A percentile compares a stretch with the other conserved stretches of the same genome.
Conservation (phyloP, 2,329 filamentous ascomycete species). For the Diaporthe caulivora region DNA sequence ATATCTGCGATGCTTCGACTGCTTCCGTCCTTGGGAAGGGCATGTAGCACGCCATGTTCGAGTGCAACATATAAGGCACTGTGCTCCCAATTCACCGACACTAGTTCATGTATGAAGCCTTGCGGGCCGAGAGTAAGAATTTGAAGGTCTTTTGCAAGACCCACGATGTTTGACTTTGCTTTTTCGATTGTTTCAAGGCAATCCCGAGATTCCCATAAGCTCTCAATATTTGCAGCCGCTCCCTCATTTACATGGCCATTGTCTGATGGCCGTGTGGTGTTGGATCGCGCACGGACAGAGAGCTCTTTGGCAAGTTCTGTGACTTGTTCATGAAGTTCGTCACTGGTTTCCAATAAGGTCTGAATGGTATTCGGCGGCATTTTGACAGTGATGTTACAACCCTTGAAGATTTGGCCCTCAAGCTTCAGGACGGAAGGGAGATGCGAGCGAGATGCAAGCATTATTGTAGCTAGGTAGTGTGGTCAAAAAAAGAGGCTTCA, state of each 20-base stretch:
- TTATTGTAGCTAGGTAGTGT: too few relatives aligned
- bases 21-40: background rate
- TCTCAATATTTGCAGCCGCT: background rate
- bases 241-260: background rate
- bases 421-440: too few relatives aligned
- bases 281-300: background rate
- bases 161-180: background rate
- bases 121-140: background rate
- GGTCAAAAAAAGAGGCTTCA: too few relatives aligned
- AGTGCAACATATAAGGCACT: conserved; percentile 14
- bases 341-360: conserved; percentile 3
- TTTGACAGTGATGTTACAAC: background rate
- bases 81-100: conserved; percentile 11
- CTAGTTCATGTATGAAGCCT: conserved; percentile 4
- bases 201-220: background rate
- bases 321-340: conserved; percentile 5
- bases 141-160: conserved; percentile 1
- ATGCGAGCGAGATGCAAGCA: too few relatives aligned
- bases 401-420: background rate
- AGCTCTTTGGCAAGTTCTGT: background rate
- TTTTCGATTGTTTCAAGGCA: background rate
- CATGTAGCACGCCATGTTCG: background rate
- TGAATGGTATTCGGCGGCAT: background rate
- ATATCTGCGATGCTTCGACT: background rate
- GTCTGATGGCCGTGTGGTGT: background rate